Base-by-base conservation (phyloP, 2,329 filamentous ascomycete species). In the Aspergillus melleus region DNA sequence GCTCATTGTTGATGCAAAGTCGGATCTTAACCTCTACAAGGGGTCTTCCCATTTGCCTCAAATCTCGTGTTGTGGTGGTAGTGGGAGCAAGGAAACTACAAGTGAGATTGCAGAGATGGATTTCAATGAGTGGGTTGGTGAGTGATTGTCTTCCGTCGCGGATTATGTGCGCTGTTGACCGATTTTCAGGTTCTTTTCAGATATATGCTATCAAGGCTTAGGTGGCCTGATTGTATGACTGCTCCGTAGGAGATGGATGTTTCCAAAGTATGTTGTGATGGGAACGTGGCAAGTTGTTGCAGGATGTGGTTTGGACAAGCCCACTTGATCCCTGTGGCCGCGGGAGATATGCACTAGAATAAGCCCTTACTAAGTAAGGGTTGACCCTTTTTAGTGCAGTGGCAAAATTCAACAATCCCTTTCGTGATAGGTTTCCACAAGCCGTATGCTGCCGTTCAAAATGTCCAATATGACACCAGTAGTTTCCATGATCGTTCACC, bases 121-220 rank as follows among this genome's bases (percentile, higher is more conserved):
- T 64, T 76, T 83, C 50, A 85, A 84, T 68, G 75, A 80, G 55
- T 84, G 78, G 78, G 80, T 76, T 61, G 82, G 80, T 83, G 66
- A 71, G 80, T 78, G 56, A 26, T 14, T 24, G 3, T 19, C 3
- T 36, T 32, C 8, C 29, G 6, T 29, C 24, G 44, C 54, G 10
- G 10, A 30, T 52, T 49, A 2, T n/a, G 24, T 11, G 4, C 10
- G 44, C 29, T 64, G n/a, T 30, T 65, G 4, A 57, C 46, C 10
- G 6, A 58, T 30, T 50, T 52, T 36, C 53, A 80, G 79, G 77
- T 3, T 81, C 81, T 0, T 84, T 79, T 65, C 79, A 82, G 63
- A 79, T 84, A 46, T 84, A 81, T 64, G 81, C 81, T 2, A 69
- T 83, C 50, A 84, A 83, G 65, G 61, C 72, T 32, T 60, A 61